Percentiles rank a stretch among this genome's conserved stretches.
phyloP scores from a whole-genome alignment of 2,329 filamentous ascomycete species.

The Eutypa lata region DNA sequence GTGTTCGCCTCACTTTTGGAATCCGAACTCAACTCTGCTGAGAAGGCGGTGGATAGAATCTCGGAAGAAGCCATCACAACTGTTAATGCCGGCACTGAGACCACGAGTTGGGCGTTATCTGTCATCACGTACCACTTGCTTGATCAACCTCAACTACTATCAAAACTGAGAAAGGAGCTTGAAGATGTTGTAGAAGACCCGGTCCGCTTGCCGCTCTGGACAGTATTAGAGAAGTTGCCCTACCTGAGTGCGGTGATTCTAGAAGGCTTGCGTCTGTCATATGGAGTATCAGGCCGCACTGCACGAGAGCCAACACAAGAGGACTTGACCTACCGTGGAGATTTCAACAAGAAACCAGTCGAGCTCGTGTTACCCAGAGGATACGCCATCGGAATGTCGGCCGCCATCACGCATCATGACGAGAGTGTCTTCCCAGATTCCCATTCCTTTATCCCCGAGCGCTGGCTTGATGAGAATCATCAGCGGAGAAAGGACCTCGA shows the following conservation, averaged over 20 bases:
- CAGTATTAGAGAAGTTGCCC: constrained; percentile 31
- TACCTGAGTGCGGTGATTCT: constrained; percentile 36
- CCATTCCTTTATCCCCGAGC: constrained; percentile 35
- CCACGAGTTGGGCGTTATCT: constrained; percentile 26
- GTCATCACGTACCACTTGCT: constrained; percentile 35
- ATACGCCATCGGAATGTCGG: constrained; percentile 37
- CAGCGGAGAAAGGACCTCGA: constrained; percentile 29
- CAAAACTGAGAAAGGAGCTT: constrained; percentile 28
- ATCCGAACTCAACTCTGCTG: constrained; percentile 8
- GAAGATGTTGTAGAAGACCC: constrained; percentile 22
- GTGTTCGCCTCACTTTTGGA: constrained; percentile 19
- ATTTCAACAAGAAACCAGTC: constrained; percentile 17
- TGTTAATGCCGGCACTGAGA: constrained; percentile 30
- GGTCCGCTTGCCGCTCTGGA: constrained; percentile 23
- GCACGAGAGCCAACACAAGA: constrained; percentile 26
- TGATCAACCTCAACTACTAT: constrained; percentile 27
- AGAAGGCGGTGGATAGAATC: constrained; percentile 12
- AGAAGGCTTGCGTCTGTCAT: constrained; percentile 34
- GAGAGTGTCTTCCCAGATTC: constrained; percentile 35
- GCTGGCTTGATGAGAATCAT: constrained; percentile 34
- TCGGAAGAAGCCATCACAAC: constrained; percentile 16
- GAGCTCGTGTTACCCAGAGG: constrained; percentile 33
- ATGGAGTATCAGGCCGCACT: constrained; percentile 25
- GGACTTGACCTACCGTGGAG: constrained; percentile 25
- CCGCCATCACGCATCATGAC: constrained; percentile 36